Percentiles rank a stretch among this genome's conserved stretches.
Evolutionary conservation across 768 basidiomycete genomes (phyloP).

Genomic region (Calocera cornea): DNA sequence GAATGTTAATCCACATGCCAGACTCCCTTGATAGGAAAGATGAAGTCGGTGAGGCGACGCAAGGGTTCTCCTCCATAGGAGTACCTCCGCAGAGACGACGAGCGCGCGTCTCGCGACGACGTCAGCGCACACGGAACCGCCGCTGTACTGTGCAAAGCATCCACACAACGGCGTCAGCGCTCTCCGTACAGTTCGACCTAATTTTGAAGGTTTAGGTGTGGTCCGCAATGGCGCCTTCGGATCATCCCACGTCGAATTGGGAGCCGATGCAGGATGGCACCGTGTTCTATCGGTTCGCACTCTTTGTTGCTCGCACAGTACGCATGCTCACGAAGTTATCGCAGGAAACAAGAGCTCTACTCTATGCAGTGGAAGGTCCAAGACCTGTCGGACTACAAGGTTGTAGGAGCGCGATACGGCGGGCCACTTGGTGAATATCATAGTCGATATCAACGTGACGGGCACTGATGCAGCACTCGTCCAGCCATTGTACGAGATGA

Average conservation of each 20-base stretch:
- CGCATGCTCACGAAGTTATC: background rate
- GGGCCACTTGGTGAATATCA: conserved; percentile 65
- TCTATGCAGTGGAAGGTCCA: conserved; percentile 65
- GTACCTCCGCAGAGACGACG: too few species aligned
- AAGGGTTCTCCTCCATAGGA: too few species aligned
- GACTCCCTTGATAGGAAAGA: too few species aligned
- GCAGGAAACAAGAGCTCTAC: conserved; percentile 59
- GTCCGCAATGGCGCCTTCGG: conserved; percentile 6
- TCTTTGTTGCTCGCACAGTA: background rate
- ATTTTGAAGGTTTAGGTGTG: too few species aligned
- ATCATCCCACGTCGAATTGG: conserved; percentile 72
- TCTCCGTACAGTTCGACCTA: too few species aligned
- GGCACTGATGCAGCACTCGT: background rate
- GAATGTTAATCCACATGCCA: too few species aligned
- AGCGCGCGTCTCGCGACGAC: too few species aligned
- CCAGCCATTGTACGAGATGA: conserved; percentile 79
- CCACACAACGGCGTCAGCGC: too few species aligned
- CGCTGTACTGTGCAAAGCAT: too few species aligned
- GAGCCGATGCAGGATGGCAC: conserved; percentile 77
- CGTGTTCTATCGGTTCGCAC: conserved; percentile 57
- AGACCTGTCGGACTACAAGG: conserved; percentile 61
- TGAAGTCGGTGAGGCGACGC: too few species aligned
- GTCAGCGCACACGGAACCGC: too few species aligned
- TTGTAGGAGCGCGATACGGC: conserved; percentile 72
- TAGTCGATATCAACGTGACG: background rate